Percentiles rank a stretch among this genome's conserved stretches.
Evolutionary conservation across 192 early-diverging fungal species (phyloP).

Genomic region (Entrophospora sp.): DNA sequence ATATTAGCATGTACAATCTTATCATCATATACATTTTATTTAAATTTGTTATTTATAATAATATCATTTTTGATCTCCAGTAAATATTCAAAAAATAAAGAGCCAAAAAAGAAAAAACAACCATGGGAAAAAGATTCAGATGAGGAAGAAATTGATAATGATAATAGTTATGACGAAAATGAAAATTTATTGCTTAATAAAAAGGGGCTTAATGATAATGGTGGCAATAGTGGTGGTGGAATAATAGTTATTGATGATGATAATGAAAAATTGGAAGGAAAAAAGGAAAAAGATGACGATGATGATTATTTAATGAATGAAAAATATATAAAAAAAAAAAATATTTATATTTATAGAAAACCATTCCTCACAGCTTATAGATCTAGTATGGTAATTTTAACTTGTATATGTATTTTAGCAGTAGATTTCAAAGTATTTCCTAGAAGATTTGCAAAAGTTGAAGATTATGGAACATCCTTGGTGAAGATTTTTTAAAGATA

Average conservation of each 20-base stretch:
- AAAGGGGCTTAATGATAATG: too few species aligned
- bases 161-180: too few species aligned
- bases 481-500: too few species aligned
- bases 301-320: too few species aligned
- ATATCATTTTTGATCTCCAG: neutral
- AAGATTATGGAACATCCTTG: constrained; percentile 82
- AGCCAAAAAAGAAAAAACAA: constrained; percentile 4
- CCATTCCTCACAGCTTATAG: constrained; percentile 64
- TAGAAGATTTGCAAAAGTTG: constrained; percentile 81
- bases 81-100: neutral
- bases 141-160: too few species aligned
- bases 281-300: neutral
- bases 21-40: constrained; percentile 11
- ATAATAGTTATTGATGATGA: too few species aligned
- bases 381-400: constrained; percentile 68
- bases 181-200: too few species aligned
- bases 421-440: constrained; percentile 94
- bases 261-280: too few species aligned
- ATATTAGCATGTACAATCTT: constrained; percentile 13
- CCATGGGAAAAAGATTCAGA: constrained; percentile 14
- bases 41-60: neutral
- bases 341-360: constrained; percentile 15
- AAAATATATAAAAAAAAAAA: too few species aligned
- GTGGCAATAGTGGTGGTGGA: too few species aligned
- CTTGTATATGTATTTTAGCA: constrained; percentile 81